Base-by-base conservation (phyloP, 202 grass and related monocot genomes). In the Musa balbisiana region DNA sequence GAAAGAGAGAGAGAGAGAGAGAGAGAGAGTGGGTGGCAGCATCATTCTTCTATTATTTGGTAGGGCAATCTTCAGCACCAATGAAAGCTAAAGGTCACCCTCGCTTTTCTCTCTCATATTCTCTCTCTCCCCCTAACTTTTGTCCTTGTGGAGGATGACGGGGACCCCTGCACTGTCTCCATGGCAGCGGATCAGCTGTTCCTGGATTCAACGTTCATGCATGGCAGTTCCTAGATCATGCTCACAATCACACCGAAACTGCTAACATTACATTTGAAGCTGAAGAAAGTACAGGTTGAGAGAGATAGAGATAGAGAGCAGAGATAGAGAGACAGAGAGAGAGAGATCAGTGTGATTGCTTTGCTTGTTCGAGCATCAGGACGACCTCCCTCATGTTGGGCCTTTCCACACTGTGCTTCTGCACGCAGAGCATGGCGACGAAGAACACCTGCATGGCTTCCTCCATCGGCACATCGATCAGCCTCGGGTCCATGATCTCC, bases 381-480 rank as follows among this genome's bases (percentile, higher is more conserved):
- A 96, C 92, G 62, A 96, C 92, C 51, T 96, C 92, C 53, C 89
- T 83, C 92, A 96, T 96, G 76, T 89, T 92, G 16, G 92, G 92
- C 8, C 92, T 83, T 81, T 96, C 83, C 2, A 96, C 83, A 76
- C 89, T 96, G 64, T 83, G 92, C 80, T 96, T 85, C 75, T 92
- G 92, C 33, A 92, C 87, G 80, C 92, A 96, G 4, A 96, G 83
- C 89, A 96, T 78, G 11, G 81, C 84, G 1, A 96, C 92, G 73
- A 96, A 81, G 50, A 90, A 80, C 71, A 90, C 55, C 72, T 96
- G 92, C 87, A 83, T 84, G 3, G 80, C 87, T 66, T 96, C 92
- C 25, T 59, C 74, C 51, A 11, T 58, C 9, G 92, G 89, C 5
- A 91, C 89, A 70, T 89, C 86, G 53, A 67, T 80, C 19, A 96